Percentiles rank a stretch among this genome's conserved stretches.
Conservation (phyloP, 257 asterid genomes). For the Mitragyna speciosa region DNA sequence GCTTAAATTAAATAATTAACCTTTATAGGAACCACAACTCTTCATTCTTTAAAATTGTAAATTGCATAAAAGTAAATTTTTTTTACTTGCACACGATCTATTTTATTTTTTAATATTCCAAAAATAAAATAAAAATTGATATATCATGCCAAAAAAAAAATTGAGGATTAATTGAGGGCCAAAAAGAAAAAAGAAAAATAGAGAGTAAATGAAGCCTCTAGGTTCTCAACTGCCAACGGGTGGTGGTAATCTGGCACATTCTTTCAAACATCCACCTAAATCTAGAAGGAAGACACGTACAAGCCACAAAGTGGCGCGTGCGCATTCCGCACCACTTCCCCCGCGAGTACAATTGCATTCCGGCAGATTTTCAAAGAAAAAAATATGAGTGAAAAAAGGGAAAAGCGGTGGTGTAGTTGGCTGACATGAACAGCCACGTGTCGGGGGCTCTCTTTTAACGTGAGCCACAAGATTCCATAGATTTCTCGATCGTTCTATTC, state of each 20-base stretch:
- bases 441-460: conserved; percentile 44
- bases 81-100: not conserved
- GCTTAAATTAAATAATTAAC: not conserved
- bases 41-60: not conserved
- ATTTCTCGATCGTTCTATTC: conserved; percentile 48
- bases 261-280: conserved; percentile 2
- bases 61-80: too few species aligned
- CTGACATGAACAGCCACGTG: conserved; percentile 64
- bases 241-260: not conserved
- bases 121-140: not conserved
- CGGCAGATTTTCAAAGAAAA: not conserved
- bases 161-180: too few species aligned
- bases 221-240: not conserved
- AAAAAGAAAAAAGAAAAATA: not conserved
- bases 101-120: too few species aligned
- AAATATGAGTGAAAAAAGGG: conserved; percentile 17
- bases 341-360: not conserved
- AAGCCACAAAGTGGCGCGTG: conserved; percentile 4
- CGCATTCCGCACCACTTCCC: not conserved
- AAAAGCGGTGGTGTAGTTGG: conserved; percentile 35
- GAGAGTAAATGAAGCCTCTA: not conserved
- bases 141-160: not conserved
- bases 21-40: not conserved
- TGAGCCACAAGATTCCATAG: conserved; percentile 66
- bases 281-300: not conserved